phyloP scores from a whole-genome alignment of 2,329 filamentous ascomycete species.

The Penicillium sp. region DNA sequence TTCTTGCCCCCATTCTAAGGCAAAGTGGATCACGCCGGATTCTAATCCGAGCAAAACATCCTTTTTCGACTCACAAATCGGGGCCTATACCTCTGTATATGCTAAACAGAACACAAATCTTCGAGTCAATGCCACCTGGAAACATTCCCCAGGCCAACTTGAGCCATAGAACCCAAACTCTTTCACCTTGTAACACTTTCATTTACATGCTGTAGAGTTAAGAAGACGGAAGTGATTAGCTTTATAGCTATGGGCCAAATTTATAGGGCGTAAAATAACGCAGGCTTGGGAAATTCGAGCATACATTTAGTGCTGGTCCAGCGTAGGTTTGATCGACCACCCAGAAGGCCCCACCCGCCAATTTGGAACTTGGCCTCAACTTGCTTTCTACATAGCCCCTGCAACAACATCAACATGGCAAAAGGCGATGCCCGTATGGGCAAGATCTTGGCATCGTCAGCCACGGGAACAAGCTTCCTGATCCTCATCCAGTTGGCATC shows the following conservation, averaged over 20 bases:
- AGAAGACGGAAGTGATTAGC: no score
- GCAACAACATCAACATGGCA: slow-evolving; percentile 15
- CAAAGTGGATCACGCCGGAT: background rate
- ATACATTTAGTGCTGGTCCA: background rate
- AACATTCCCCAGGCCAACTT: background rate
- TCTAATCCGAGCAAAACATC: background rate
- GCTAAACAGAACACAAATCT: background rate
- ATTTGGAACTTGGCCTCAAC: background rate
- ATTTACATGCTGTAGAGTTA: background rate
- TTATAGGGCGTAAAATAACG: no score
- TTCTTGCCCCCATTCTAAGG: slow-evolving; percentile 83
- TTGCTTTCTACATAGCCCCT: slow-evolving; percentile 14
- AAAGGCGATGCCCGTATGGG: slow-evolving; percentile 19
- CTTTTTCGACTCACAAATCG: background rate
- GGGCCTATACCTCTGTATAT: background rate
- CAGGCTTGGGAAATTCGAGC: background rate
- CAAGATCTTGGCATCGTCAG: slow-evolving; percentile 35
- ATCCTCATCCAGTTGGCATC: slow-evolving; percentile 86
- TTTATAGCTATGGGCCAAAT: no score
- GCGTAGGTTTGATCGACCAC: background rate
- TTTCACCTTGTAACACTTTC: background rate
- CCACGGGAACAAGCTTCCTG: slow-evolving; percentile 78
- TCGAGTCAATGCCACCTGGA: background rate
- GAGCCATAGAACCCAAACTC: background rate
- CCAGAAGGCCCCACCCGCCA: background rate